Evolutionary conservation across 106 monocot species (phyloP), one percentile per base, ranked within the genome.

Genomic region (Phalaenopsis equestris): DNA sequence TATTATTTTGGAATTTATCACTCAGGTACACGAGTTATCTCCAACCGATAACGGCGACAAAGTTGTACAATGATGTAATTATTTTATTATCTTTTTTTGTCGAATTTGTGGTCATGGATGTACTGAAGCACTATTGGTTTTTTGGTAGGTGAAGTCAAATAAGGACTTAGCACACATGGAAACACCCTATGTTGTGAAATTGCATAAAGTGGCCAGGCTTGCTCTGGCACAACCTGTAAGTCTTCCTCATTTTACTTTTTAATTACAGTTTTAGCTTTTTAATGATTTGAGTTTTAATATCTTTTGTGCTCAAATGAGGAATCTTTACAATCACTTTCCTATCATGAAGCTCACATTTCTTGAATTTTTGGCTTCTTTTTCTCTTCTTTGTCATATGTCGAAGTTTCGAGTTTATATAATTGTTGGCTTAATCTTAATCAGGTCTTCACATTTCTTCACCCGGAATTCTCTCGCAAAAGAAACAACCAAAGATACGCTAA

Each of bases 171-270:
- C 83, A 73, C 94, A 98, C 82, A 91, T 98, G 84, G 97, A 98
- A 82, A 98, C 97, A 80, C 90, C 97, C 42, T 98, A 98, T 89
- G 97, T 98, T 73, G 97, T 98, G 38, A 98, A 98, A 79, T 78
- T 98, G 67, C 97, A 98, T 47, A 90, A 92, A 76, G 79, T 94
- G 75, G 97, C 97, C 15, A 94, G 86, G 79, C 95, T 95, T 82
- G 86, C 88, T 77, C 85, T 84, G 47, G 65, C 84, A 41, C 88
- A 90, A 88, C 83, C 87, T 77, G 95, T 95, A 77, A 90, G 85
- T 57, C 21, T 3, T 2, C 16, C 80, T 67, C 36, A 8, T 52
- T 65, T 18, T 47, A n/a, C 17, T 24, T 68, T 37, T 61, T n/a
- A 61, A 61, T 61, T 61, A n/a, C 61, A 61, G 0, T 61, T 21